phyloP scores from a whole-genome alignment of 352 stramenopile species.

The Pythium apleroticum region DNA sequence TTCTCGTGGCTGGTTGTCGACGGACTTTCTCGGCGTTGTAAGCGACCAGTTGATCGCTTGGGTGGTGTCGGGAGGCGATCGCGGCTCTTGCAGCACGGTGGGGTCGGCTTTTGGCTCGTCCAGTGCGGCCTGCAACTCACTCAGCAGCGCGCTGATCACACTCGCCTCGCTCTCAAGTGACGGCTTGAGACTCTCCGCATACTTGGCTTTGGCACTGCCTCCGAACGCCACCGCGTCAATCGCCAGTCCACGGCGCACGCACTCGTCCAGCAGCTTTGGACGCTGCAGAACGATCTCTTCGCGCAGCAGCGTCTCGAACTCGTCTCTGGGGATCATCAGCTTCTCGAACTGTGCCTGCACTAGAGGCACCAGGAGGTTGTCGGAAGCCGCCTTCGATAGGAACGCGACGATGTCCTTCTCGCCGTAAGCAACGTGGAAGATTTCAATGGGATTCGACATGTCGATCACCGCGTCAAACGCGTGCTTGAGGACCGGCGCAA shows the following conservation, averaged over 20 bases:
- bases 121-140: neutral
- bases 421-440: constrained; percentile 21
- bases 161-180: neutral
- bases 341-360: constrained; percentile 12
- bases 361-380: neutral
- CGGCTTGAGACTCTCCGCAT: neutral
- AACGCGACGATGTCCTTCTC: constrained; percentile 21
- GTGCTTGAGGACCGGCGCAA: constrained; percentile 29
- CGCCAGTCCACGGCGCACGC: neutral
- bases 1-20: neutral
- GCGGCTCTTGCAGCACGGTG: too few species aligned
- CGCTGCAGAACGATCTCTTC: constrained; percentile 26
- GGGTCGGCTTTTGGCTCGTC: neutral
- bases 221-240: constrained; percentile 1
- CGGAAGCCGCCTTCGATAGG: constrained; percentile 3
- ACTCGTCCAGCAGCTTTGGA: constrained; percentile 21
- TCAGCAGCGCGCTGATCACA: neutral
- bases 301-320: constrained; percentile 27
- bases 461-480: constrained; percentile 30
- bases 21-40: neutral
- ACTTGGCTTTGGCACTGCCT: neutral
- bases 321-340: constrained; percentile 13
- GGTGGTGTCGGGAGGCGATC: too few species aligned
- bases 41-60: neutral
- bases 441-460: constrained; percentile 28